Percentiles rank a stretch among this genome's conserved stretches.
Conservation (phyloP, 257 asterid species). For the Penstemon davidsonii region DNA sequence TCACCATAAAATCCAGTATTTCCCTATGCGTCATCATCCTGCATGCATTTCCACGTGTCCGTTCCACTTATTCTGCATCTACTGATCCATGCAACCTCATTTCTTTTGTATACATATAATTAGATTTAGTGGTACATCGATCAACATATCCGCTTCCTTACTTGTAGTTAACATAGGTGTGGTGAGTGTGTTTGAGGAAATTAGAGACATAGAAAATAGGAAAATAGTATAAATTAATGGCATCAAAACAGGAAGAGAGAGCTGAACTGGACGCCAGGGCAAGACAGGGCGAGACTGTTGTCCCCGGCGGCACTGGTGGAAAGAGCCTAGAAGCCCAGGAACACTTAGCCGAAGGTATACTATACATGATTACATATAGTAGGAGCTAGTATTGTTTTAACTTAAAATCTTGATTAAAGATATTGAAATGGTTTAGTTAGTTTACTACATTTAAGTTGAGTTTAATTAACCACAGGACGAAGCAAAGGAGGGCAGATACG, state of each 20-base stretch:
- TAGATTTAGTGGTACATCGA: not conserved
- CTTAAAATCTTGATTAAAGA: not conserved
- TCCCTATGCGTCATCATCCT: not conserved
- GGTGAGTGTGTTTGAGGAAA: not conserved
- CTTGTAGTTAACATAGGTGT: no score
- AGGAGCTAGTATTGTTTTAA: not conserved
- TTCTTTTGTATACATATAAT: no score
- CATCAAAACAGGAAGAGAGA: slow-evolving; percentile 44
- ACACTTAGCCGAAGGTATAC: slow-evolving; percentile 66
- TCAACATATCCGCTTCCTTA: not conserved
- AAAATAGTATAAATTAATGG: slow-evolving; percentile 30
- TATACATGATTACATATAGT: no score
- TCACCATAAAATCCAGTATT: not conserved
- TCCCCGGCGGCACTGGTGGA: slow-evolving; percentile 90
- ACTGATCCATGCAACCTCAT: not conserved
- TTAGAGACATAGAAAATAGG: not conserved
- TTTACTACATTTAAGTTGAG: no score
- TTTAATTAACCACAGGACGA: slow-evolving; percentile 37
- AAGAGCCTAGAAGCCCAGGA: slow-evolving; percentile 81
- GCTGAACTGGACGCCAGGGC: slow-evolving; percentile 67
- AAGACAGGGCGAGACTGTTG: slow-evolving; percentile 63
- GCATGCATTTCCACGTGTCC: slow-evolving; percentile 16
- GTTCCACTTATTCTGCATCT: not conserved
- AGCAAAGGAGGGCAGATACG: slow-evolving; percentile 78
- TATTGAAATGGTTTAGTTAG: no score